Evolutionary conservation across 2,329 filamentous ascomycete genomes (phyloP).

Genomic region (Hypoxylon sp.): DNA sequence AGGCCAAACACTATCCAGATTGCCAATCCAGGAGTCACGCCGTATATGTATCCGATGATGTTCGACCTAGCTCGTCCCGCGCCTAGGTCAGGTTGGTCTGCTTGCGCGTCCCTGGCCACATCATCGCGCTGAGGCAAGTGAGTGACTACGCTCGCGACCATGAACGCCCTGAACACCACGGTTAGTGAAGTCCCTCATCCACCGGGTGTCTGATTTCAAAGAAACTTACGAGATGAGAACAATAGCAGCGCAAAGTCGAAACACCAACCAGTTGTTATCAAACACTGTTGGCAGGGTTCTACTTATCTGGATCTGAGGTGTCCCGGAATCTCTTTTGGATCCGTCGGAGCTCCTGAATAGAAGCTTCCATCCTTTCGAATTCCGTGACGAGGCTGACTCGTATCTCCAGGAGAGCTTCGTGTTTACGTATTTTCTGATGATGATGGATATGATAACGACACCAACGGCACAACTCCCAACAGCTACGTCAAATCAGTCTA

Average conservation of each 20-base stretch:
- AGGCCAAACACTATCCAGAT: background rate
- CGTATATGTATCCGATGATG: background rate
- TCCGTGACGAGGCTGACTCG: background rate
- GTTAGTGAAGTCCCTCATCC: background rate
- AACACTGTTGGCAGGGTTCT: background rate
- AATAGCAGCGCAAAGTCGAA: background rate
- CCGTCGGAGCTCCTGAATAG: background rate
- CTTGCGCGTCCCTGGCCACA: background rate
- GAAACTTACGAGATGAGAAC: background rate
- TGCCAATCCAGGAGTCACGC: background rate
- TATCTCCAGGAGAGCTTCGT: background rate
- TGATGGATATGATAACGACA: background rate
- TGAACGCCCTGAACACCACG: background rate
- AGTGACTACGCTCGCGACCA: background rate
- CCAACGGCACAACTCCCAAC: background rate
- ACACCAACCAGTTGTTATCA: background rate
- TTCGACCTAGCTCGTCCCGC: background rate
- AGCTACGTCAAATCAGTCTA: background rate
- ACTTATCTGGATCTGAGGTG: background rate
- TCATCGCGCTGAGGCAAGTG: background rate
- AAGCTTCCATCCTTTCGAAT: background rate
- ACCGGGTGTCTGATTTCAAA: background rate
- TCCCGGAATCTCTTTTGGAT: background rate
- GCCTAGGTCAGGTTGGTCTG: background rate
- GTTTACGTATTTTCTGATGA: background rate